Percentiles rank a stretch among this genome's conserved stretches.
phyloP scores from a whole-genome alignment of 1,284 basidiomycete genomes.

The Cystobasidium sp. region DNA sequence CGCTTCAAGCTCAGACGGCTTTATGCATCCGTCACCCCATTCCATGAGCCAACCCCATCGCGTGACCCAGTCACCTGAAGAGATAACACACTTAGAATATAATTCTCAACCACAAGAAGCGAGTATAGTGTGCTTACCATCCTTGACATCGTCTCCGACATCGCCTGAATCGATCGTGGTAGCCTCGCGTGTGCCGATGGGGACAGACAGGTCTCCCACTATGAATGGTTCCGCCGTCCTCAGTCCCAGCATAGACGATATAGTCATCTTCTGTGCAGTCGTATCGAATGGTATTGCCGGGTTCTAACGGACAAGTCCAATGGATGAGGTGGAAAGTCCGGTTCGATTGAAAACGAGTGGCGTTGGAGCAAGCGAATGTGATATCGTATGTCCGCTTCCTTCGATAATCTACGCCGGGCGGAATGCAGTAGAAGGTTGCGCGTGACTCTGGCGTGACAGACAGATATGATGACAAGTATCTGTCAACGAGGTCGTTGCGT shows the following conservation, averaged over 20 bases:
- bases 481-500: too few relatives aligned
- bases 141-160: slow-evolving; percentile 22
- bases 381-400: background rate
- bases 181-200: slow-evolving; percentile 19
- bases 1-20: slow-evolving; percentile 29
- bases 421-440: background rate
- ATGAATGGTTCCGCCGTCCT: slow-evolving; percentile 24
- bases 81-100: background rate
- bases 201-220: slow-evolving; percentile 33
- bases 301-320: too few relatives aligned
- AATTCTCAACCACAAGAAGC: background rate
- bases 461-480: too few relatives aligned
- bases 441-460: background rate
- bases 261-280: background rate
- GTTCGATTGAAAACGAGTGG: background rate
- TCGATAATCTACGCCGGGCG: too few relatives aligned
- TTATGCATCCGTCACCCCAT: slow-evolving; percentile 37
- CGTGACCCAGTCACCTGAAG: slow-evolving; percentile 24
- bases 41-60: slow-evolving; percentile 43
- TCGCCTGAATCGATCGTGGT: slow-evolving; percentile 9
- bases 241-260: slow-evolving; percentile 5
- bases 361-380: background rate
- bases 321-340: background rate
- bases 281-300: background rate
- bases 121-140: background rate